Evolutionary conservation across 1,284 basidiomycete species (phyloP), one percentile per base, ranked within the genome.

Genomic region (Hymenochaete sp.): DNA sequence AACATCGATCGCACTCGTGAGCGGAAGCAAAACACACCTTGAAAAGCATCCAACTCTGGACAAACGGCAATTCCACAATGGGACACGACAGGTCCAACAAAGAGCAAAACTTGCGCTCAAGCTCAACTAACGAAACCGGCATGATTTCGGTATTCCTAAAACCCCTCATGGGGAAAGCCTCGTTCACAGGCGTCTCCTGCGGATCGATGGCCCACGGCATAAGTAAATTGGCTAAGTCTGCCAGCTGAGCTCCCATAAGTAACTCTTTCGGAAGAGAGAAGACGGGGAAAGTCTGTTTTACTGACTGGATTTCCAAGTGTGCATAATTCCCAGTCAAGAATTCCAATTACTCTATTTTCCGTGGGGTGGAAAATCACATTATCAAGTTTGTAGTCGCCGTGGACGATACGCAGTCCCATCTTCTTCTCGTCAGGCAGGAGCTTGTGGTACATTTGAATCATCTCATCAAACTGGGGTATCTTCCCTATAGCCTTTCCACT

Each of bases 341-440:
- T 91, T 2, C 90, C 93, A 56, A 98, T 93, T 1, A 98, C 92
- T 37, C 78, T 70, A 48, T 93, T 89, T 64, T 96, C 83, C 2
- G 83, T 92, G 0, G 88, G 86, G 59, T 97, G 93, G 65, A 93
- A 98, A 51, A 98, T 77, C 54, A 98, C 62, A 60, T 98, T 98
- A 63, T 98, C 93, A 18, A 96, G 73, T 65, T 98, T 98, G 62
- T 91, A 98, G 63, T 98, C 93, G 18, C 95, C 93, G 59, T 98
- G 93, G 3, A 96, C 89, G 52, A 95, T 79, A 28, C 86, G 76
- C 42, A 79, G 67, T 11, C 48, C 48, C 47, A 71, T 72, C 63
- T 80, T 79, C 53, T 68, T 73, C 58, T 86, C 83, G 56, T 82
- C 73, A 0, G 89, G 92, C 43, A 91, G 68, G 55, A 87, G 73